phyloP scores from a whole-genome alignment of 2,329 filamentous ascomycete genomes.

The Rutstroemia sp. region DNA sequence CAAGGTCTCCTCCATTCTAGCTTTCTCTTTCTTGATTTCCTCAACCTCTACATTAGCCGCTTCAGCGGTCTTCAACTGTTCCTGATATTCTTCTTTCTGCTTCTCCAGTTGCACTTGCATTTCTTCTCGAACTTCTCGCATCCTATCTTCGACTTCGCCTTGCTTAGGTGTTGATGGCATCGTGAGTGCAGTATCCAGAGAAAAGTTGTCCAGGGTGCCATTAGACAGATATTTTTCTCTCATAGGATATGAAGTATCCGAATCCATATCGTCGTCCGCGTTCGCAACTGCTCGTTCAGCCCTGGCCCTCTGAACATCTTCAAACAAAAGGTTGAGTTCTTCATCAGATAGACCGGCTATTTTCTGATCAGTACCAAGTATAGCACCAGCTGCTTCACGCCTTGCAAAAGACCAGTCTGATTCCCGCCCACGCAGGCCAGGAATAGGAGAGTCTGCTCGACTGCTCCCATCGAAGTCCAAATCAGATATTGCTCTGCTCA shows the following conservation, averaged over 20 bases:
- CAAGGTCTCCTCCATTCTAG: conserved; percentile 76
- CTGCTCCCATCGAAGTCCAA: conserved; percentile 58
- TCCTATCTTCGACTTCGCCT: conserved; percentile 65
- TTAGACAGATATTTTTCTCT: conserved; percentile 95
- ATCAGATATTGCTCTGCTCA: conserved; percentile 74
- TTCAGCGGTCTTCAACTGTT: conserved; percentile 69
- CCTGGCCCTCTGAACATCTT: conserved; percentile 83
- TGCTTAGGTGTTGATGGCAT: conserved; percentile 88
- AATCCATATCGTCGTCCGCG: conserved; percentile 84
- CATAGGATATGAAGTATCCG: conserved; percentile 76
- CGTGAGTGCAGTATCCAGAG: conserved; percentile 85
- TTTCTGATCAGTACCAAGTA: conserved; percentile 85
- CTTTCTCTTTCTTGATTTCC: conserved; percentile 76
- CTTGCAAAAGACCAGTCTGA: conserved; percentile 93
- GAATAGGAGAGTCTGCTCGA: conserved; percentile 71
- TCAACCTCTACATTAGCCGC: conserved; percentile 71
- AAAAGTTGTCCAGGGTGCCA: conserved; percentile 92
- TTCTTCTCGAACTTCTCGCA: conserved; percentile 70
- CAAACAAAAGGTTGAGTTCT: conserved; percentile 86
- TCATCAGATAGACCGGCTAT: conserved; percentile 87
- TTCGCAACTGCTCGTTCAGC: conserved; percentile 71
- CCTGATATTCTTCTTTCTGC: conserved; percentile 76
- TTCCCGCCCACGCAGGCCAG: conserved; percentile 60
- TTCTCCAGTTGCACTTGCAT: conserved; percentile 77
- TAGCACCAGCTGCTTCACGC: conserved; percentile 84